A percentile compares a stretch with the other conserved stretches of the same genome.
phyloP scores from a whole-genome alignment of 352 stramenopile genomes.

The Pythium brachiatum region DNA sequence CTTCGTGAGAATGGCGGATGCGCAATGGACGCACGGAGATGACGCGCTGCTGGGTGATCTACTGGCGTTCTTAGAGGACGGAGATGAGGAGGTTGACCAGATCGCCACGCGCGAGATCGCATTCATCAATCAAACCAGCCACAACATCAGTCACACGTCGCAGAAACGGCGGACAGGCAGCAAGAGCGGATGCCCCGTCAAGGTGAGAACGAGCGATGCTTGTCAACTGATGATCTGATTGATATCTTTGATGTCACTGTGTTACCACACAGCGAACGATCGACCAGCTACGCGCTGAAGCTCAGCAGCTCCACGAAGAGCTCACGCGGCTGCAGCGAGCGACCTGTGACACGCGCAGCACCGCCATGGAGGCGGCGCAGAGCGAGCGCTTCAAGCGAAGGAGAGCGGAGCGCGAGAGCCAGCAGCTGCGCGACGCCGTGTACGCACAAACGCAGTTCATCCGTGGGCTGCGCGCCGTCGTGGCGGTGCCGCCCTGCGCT shows the following conservation, averaged over 20 bases:
- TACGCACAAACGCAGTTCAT: conserved; percentile 9
- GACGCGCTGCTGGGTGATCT: neutral
- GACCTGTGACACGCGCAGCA: neutral
- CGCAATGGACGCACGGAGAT: neutral
- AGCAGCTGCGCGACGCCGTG: conserved; percentile 7
- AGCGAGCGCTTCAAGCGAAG: conserved; percentile 8
- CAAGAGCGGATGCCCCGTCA: neutral
- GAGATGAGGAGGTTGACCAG: conserved; percentile 10
- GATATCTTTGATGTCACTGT: neutral
- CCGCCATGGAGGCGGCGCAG: neutral
- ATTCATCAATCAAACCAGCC: neutral
- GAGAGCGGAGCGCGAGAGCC: conserved; percentile 6
- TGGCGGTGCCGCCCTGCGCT: neutral
- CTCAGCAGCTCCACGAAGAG: neutral
- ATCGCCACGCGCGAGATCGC: conserved; percentile 24
- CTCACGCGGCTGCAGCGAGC: neutral
- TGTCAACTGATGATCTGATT: neutral
- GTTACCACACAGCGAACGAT: conserved; percentile 4
- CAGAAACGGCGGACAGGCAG: neutral
- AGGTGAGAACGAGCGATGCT: neutral
- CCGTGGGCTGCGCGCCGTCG: neutral
- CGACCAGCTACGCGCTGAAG: neutral
- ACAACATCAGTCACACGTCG: neutral
- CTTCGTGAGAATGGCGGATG: neutral
- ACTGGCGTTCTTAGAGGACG: conserved; percentile 2